Conservation (phyloP, 1,139 yeast genomes). For the Candida sp. region DNA sequence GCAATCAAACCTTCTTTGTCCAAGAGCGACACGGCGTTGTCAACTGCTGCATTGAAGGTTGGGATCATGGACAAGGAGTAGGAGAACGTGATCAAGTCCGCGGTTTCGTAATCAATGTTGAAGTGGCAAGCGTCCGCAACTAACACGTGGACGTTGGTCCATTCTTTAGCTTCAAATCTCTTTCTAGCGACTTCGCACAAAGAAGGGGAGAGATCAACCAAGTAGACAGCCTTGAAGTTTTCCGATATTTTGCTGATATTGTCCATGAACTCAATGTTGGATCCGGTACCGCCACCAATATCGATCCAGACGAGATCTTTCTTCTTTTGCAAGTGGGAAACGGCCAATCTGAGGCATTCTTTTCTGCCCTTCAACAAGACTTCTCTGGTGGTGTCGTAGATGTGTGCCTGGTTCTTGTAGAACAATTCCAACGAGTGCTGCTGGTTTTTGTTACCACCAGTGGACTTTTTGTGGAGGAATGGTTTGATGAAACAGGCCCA, state of each 20-base stretch:
- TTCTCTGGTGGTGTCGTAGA: conserved; percentile 73
- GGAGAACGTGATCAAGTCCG: conserved; percentile 74
- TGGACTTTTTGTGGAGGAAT: conserved; percentile 37
- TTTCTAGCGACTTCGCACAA: conserved; percentile 71
- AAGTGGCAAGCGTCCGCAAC: conserved; percentile 82
- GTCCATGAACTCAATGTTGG: conserved; percentile 80
- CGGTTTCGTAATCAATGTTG: conserved; percentile 44
- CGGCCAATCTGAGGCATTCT: conserved; percentile 63
- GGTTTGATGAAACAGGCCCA: conserved; percentile 77
- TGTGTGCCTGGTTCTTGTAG: conserved; percentile 75
- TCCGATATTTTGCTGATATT: conserved; percentile 49
- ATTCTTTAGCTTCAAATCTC: conserved; percentile 53
- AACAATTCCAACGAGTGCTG: conserved; percentile 74
- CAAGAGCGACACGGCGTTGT: conserved; percentile 60
- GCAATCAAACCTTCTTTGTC: conserved; percentile 64
- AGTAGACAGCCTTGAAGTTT: conserved; percentile 66
- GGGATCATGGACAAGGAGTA: conserved; percentile 89
- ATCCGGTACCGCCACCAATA: conserved; percentile 87
- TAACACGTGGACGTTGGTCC: conserved; percentile 70
- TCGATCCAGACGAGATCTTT: conserved; percentile 76
- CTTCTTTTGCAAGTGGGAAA: conserved; percentile 51
- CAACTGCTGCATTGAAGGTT: conserved; percentile 79
- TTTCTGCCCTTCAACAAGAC: conserved; percentile 72
- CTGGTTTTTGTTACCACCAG: conserved; percentile 26
- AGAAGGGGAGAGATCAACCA: conserved; percentile 79